Base-by-base conservation (phyloP, 2,329 filamentous ascomycete species). In the Trichocomaceae sp. region DNA sequence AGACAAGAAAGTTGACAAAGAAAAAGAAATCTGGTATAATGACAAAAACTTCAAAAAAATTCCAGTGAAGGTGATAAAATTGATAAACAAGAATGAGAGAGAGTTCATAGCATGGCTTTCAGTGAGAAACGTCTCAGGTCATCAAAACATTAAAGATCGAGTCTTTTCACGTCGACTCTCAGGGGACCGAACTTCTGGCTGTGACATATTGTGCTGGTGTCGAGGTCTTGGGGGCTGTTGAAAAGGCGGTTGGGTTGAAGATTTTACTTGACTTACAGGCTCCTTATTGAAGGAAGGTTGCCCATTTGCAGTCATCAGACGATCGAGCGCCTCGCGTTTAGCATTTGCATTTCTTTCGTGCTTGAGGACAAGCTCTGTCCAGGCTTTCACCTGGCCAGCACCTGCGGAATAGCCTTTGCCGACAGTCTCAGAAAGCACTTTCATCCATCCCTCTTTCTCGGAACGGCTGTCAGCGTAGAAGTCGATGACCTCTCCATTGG, bases 401-500 rank as follows among this genome's bases (percentile, higher is more conserved):
- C 71, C 67, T 7, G 70, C 64, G 12, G 70, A 64, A 35, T 69
- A 69, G 41, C 80, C 77, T 61, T 83, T 83, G 59, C 83, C 83
- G 2, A 85, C 78, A 12, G 78, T 77, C 54, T 97, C 90, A 2
- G 80, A 80, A 20, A 99, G 82, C 13, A 90, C 87, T 69, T 84
- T 85, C 87, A 99, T 93, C 93, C 93, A 99, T 53, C 84, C 87
- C 46, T 96, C 89, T 75, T 97, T 99, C 67, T 93, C 87, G 39
- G 83, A 83, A 1, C 85, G 82, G 31, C 84, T 91, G 72, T 97
- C 92, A 66, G 92, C 93, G 68, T 99, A 97, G 70, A 97, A 97
- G 77, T 97, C 92, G 68, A 99, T 99, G 60, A 96, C 85, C 74
- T 99, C 93, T 58, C 93, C 93, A 66, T 99, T 99, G 69, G 89